Evolutionary conservation across 176 grass and related monocot genomes (phyloP), one percentile per base, ranked within the genome.

Genomic region (Panicum miliaceum): DNA sequence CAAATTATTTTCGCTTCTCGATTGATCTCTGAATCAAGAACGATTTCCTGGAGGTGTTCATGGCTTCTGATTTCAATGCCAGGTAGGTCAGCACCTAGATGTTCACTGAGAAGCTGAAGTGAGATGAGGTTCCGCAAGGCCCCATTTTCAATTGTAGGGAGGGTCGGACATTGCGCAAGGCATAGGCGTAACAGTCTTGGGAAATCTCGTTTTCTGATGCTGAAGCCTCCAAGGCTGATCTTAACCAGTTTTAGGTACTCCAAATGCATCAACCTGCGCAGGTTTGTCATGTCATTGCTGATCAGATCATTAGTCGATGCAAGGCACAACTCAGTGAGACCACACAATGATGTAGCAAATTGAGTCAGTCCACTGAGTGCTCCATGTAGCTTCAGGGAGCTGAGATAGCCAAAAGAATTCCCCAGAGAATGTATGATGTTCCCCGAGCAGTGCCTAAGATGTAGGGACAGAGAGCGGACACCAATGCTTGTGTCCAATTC

Each of bases 341-440:
- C 67, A 41, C 25, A 32, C 0, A 79, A 0, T 1, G 32, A 16
- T 1, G 67, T 32, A 6, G 63, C 11, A 0, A 86, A 64, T 6
- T 22, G 65, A 10, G 56, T 68, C 22, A 52, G 50, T 29, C 4
- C 26, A 8, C 2, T 52, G 3, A 86, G 15, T 4, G 2, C 7
- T 0, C 67, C 84, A 0, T 42, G 56, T 19, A 80, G 45, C 43
- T 73, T 86, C 7, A 86, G 54, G 0, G 84, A 86, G 6, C 34
- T 86, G 0, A 86, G 84, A 73, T 79, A 60, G 3, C 51, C 34
- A 76, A 15, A 46, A 1, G 15, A 7, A 8, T 37, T 45, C 42
- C 74, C 19, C 1, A 83, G 32, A 19, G 56, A 64, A 12, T 45
- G 8, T 6, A 67, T 56, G 26, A 62, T 25, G 11, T 83, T 23